Evolutionary conservation across 2,329 filamentous ascomycete species (phyloP), one percentile per base, ranked within the genome.

Genomic region (Fusarium succisae): DNA sequence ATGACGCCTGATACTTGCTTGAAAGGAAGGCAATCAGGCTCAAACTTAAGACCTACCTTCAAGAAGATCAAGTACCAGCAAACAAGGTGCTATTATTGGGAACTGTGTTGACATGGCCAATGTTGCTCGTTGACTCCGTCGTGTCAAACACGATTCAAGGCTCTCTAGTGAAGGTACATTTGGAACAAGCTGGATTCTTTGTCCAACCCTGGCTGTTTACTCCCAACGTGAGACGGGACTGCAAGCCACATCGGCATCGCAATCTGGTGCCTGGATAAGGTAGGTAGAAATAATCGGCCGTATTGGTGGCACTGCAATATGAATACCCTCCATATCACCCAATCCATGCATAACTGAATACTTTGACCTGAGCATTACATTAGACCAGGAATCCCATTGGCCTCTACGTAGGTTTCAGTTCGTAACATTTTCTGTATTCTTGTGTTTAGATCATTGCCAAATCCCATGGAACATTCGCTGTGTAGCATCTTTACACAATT

Each of bases 121-220:
- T 45, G 43, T 28, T 43, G 24, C 37, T 35, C 22, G 30, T 60
- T 48, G 55, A 48, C 45, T 47, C 53, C 30, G 12, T 35, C 43
- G 39, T 66, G 61, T 57, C 44, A 50, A 37, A 47, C 61, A 63
- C 73, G 56, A 53, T 64, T 58, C 35, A 17, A 72, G 24, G 30
- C 44, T 38, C 37, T 48, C 47, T 53, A 22, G 35, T 62, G 61
- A 45, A 69, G 60, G 48, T 56, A 15, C 51, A 48, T 73, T 67
- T 35, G 69, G 71, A 71, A 37, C 54, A 54, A 65, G 50, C 60
- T 53, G 56, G 35, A 26, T 37, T 26, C 32, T 37, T 35, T 54
- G 35, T 26, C 47, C 50, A 54, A 64, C 66, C 60, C 37, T 41
- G 47, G 59, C 66, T 55, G 44, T 65, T 48, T 44, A 45, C 53